These are phyloP conservation scores for Insectozyma bohioensis DNA, from an alignment of 1,139 yeast species.

Conservation along the genomic window DNA sequence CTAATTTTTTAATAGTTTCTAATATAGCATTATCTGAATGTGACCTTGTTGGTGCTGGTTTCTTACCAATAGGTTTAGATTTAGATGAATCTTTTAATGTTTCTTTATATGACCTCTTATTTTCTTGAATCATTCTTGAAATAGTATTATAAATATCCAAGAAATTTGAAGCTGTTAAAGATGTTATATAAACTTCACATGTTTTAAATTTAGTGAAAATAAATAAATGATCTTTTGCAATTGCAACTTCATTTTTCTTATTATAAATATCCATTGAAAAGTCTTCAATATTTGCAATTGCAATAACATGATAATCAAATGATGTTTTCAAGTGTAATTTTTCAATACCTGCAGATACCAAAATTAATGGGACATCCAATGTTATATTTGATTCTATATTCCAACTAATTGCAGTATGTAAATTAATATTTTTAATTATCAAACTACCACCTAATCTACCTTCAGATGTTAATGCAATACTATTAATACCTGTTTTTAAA, in stretches of 20 bases:
- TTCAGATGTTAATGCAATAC: slow-evolving; percentile 52
- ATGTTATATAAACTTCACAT: slow-evolving; percentile 67
- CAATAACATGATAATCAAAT: slow-evolving; percentile 83
- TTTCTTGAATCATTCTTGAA: slow-evolving; percentile 71
- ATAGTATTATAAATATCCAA: slow-evolving; percentile 75
- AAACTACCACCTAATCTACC: slow-evolving; percentile 81
- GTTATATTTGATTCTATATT: slow-evolving; percentile 40
- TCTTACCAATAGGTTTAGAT: slow-evolving; percentile 6
- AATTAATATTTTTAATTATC: slow-evolving; percentile 46
- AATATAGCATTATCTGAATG: slow-evolving; percentile 30
- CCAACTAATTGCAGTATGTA: slow-evolving; percentile 77
- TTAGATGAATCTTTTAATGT: slow-evolving; percentile 56
- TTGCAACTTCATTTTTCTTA: slow-evolving; percentile 51
- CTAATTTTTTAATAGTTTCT: slow-evolving; percentile 42
- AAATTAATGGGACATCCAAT: slow-evolving; percentile 65
- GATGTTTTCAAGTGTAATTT: slow-evolving; percentile 60
- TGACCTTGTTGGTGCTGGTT: slow-evolving; percentile 10
- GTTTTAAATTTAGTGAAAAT: slow-evolving; percentile 57
- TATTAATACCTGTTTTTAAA: slow-evolving; percentile 59
- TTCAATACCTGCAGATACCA: slow-evolving; percentile 58
- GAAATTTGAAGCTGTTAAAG: slow-evolving; percentile 80
- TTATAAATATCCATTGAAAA: slow-evolving; percentile 64
- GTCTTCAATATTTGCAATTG: slow-evolving; percentile 54
- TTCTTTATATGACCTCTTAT: slow-evolving; percentile 68
- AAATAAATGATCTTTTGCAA: slow-evolving; percentile 60